phyloP scores from a whole-genome alignment of 495 filamentous ascomycete species.

The Aspergillus kassunensis region DNA sequence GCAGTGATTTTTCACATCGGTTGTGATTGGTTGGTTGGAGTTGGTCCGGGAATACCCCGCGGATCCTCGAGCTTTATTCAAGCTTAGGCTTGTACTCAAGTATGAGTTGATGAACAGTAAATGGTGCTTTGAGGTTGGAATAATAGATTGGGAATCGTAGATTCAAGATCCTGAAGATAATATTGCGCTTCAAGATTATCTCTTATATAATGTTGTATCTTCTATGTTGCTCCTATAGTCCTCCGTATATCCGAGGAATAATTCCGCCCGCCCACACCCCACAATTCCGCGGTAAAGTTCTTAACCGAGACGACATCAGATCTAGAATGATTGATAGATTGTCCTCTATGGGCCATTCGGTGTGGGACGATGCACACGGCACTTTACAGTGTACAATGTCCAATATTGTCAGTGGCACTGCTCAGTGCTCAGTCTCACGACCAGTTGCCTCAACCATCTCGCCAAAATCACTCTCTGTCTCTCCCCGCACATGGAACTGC shows the following conservation, averaged over 20 bases:
- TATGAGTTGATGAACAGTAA: too few species aligned
- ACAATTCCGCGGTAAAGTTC: neutral
- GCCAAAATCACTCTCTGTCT: conserved; percentile 26
- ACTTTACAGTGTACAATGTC: neutral
- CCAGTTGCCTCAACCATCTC: conserved; percentile 23
- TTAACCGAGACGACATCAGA: neutral
- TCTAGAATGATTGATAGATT: neutral
- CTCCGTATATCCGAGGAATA: conserved; percentile 1
- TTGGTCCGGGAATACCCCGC: conserved; percentile 1
- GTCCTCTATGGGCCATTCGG: neutral
- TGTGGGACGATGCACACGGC: neutral
- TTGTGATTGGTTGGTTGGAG: neutral
- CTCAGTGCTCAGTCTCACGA: neutral
- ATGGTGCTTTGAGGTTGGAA: too few species aligned
- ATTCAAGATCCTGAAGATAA: too few species aligned
- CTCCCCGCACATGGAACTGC: neutral
- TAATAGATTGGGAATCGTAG: too few species aligned
- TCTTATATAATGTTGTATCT: neutral
- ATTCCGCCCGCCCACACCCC: conserved; percentile 8
- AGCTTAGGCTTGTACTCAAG: too few species aligned
- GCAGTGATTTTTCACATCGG: neutral
- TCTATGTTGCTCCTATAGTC: neutral
- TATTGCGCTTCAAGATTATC: too few species aligned
- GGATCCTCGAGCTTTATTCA: neutral
- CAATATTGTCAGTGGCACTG: too few species aligned